These are phyloP conservation scores for Vitis riparia DNA, from an alignment of 164 flowering plant species.

Conservation along the genomic window DNA sequence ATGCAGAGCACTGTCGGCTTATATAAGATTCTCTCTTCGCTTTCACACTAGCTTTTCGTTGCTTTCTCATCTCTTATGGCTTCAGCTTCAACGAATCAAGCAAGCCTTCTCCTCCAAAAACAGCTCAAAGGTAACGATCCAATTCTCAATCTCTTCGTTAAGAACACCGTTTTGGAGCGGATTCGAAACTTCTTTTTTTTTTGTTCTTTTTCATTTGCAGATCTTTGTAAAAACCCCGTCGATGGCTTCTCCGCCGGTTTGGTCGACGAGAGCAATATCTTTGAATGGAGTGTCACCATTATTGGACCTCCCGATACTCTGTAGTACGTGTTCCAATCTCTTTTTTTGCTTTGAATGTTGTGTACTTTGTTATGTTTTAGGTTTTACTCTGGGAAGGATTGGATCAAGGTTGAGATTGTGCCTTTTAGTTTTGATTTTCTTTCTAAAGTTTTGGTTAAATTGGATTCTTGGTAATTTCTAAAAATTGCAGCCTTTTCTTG, in stretches of 20 bases:
- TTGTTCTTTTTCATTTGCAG: constrained; percentile 8
- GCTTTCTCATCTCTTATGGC: constrained; percentile 23
- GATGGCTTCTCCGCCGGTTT: constrained; percentile 89
- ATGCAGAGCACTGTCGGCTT: no score
- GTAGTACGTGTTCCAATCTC: constrained; percentile 12
- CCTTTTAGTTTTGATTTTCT: no score
- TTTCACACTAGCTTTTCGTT: not conserved
- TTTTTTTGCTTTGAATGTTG: not conserved
- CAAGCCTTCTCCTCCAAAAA: constrained; percentile 57
- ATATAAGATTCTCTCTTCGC: not conserved
- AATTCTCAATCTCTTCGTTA: not conserved
- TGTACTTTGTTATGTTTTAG: not conserved
- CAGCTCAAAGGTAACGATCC: constrained; percentile 49
- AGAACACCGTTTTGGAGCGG: not conserved
- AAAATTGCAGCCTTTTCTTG: no score
- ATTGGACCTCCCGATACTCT: constrained; percentile 76
- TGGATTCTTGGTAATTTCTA: no score
- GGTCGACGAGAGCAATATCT: constrained; percentile 66
- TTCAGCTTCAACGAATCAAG: constrained; percentile 32
- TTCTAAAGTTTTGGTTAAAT: no score
- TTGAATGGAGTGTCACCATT: constrained; percentile 82
- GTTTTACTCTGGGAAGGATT: not conserved
- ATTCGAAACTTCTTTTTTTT: not conserved
- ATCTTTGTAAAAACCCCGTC: constrained; percentile 74
- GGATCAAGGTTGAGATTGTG: not conserved